phyloP scores from a whole-genome alignment of 805 yeast genomes.

The Ogataea ganodermae region DNA sequence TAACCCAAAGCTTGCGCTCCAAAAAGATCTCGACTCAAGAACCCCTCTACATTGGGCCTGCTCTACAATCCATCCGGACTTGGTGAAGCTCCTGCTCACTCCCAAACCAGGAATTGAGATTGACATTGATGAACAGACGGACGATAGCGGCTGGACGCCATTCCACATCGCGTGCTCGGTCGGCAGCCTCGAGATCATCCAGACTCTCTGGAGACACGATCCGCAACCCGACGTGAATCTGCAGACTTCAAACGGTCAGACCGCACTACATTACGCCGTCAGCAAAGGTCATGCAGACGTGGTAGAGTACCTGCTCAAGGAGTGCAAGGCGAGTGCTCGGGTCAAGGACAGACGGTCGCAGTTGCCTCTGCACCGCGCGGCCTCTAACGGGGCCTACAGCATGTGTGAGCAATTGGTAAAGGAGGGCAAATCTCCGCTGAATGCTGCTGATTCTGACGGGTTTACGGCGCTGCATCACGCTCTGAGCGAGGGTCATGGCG shows the following conservation, averaged over 20 bases:
- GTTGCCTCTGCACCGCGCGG: slow-evolving; percentile 80
- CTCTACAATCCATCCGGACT: slow-evolving; percentile 52
- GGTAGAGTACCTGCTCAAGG: slow-evolving; percentile 52
- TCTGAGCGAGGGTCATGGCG: slow-evolving; percentile 85
- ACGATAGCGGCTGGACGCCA: slow-evolving; percentile 87
- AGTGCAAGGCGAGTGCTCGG: slow-evolving; percentile 61
- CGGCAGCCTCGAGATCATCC: slow-evolving; percentile 60
- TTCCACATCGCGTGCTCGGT: slow-evolving; percentile 79
- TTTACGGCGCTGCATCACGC: slow-evolving; percentile 93
- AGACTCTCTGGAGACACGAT: slow-evolving; percentile 47
- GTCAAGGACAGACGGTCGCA: slow-evolving; percentile 67
- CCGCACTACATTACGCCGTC: slow-evolving; percentile 75
- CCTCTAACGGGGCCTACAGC: slow-evolving; percentile 66
- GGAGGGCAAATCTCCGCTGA: slow-evolving; percentile 60
- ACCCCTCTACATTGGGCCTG: slow-evolving; percentile 90
- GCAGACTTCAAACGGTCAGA: slow-evolving; percentile 65
- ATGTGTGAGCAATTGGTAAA: slow-evolving; percentile 56
- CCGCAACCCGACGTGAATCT: slow-evolving; percentile 63
- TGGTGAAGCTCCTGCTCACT: slow-evolving; percentile 48
- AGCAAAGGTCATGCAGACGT: slow-evolving; percentile 63
- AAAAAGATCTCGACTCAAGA: slow-evolving; percentile 71
- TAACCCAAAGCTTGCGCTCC: slow-evolving; percentile 48
- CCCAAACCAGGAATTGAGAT: slow-evolving; percentile 30
- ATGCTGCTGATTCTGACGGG: slow-evolving; percentile 67
- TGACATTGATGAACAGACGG: slow-evolving; percentile 69